These are phyloP conservation scores for Skeletonema tropicum DNA, from an alignment of 108 stramenopile genomes.

Conservation along the genomic window DNA sequence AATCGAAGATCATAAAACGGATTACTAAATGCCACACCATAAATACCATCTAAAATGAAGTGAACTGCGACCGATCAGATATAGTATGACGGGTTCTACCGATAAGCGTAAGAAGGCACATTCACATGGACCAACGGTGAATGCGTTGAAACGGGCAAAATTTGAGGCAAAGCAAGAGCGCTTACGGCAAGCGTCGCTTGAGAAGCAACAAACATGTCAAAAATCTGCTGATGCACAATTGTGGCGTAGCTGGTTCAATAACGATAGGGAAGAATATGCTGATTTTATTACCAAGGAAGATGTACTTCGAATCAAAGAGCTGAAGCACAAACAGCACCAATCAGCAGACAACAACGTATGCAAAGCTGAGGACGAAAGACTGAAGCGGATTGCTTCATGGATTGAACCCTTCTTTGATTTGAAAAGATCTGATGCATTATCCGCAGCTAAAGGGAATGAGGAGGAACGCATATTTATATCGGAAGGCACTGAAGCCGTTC, in stretches of 20 bases:
- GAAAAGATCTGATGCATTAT: slow-evolving; percentile 27
- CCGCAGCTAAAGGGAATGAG: slow-evolving; percentile 2
- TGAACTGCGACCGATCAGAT: not conserved
- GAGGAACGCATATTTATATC: slow-evolving; percentile 60
- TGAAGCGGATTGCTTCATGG: slow-evolving; percentile 42
- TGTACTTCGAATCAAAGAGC: slow-evolving; percentile 35
- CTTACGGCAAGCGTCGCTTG: slow-evolving; percentile 1
- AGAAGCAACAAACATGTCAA: not conserved
- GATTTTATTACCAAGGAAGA: slow-evolving; percentile 32
- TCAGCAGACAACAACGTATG: not conserved
- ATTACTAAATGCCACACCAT: no score
- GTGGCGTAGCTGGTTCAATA: slow-evolving; percentile 20
- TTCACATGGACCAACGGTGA: slow-evolving; percentile 49
- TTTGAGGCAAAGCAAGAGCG: slow-evolving; percentile 55
- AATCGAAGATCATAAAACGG: no score
- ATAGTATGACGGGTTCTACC: slow-evolving; percentile 2
- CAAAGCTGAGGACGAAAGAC: slow-evolving; percentile 10
- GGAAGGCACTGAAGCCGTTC: slow-evolving; percentile 77
- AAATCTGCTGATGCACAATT: not conserved
- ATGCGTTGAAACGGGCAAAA: slow-evolving; percentile 49
- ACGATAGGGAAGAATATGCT: slow-evolving; percentile 37
- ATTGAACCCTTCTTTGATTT: slow-evolving; percentile 53
- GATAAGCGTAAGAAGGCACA: slow-evolving; percentile 14
- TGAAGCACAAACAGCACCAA: slow-evolving; percentile 5
- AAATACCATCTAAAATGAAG: no score